These are phyloP conservation scores for Neurospora sp. DNA, from an alignment of 495 filamentous ascomycete species.

Conservation along the genomic window DNA sequence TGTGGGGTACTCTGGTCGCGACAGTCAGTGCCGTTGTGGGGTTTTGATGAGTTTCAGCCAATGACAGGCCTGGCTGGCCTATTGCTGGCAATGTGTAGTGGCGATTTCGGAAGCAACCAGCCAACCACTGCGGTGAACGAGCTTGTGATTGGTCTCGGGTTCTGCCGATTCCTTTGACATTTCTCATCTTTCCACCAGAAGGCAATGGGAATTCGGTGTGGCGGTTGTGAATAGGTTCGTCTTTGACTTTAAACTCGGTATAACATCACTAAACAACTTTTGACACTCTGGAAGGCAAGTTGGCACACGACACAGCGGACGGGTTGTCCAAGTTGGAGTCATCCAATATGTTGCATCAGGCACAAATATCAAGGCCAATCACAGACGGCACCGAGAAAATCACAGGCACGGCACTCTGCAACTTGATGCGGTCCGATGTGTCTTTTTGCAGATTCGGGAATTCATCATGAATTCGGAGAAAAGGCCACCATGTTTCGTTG, in stretches of 20 bases:
- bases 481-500: not conserved
- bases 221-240: not conserved
- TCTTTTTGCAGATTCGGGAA: not conserved
- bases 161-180: not conserved
- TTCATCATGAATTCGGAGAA: not conserved
- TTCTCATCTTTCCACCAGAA: not conserved
- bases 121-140: not conserved
- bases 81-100: not conserved
- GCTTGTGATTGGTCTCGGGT: not conserved
- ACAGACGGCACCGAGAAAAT: not conserved
- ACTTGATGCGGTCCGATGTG: not conserved
- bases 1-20: not conserved
- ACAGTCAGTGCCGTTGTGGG: not conserved
- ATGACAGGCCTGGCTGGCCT: not conserved
- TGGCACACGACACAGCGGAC: not conserved
- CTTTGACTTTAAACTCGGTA: not conserved
- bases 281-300: not conserved
- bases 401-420: not conserved
- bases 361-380: not conserved
- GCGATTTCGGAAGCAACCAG: not conserved
- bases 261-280: not conserved
- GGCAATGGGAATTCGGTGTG: not conserved
- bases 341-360: not conserved
- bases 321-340: not conserved
- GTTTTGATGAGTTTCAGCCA: not conserved